Evolutionary conservation across 2,329 filamentous ascomycete species (phyloP).

Genomic region (Exophiala spinifera): DNA sequence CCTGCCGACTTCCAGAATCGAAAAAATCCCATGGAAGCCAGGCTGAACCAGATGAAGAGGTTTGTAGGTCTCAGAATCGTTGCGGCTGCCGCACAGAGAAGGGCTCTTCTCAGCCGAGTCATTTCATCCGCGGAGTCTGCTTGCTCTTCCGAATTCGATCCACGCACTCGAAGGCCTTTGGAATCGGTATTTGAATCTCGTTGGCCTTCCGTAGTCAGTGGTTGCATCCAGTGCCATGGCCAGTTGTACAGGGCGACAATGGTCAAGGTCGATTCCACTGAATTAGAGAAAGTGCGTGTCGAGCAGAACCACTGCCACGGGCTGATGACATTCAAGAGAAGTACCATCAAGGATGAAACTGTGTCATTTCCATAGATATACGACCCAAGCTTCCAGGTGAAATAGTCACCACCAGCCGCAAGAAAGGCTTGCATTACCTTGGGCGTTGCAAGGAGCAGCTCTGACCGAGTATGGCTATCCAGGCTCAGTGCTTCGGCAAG

Average conservation of each 20-base stretch:
- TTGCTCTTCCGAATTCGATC: conserved; percentile 33
- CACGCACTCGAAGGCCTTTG: conserved; percentile 41
- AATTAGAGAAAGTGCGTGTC: conserved; percentile 90
- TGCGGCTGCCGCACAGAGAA: conserved; percentile 74
- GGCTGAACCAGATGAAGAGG: conserved; percentile 72
- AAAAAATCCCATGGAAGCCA: conserved; percentile 43
- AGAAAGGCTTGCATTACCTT: conserved; percentile 73
- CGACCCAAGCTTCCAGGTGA: conserved; percentile 77
- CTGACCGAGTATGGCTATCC: conserved; percentile 56
- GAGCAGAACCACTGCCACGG: conserved; percentile 98
- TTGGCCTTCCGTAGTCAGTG: conserved; percentile 22
- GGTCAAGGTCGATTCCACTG: conserved; percentile 84
- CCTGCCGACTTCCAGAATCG: neutral
- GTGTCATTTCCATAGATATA: conserved; percentile 67
- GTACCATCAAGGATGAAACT: conserved; percentile 65
- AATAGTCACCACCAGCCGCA: conserved; percentile 77
- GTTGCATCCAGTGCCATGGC: conserved; percentile 72
- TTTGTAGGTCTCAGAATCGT: conserved; percentile 90
- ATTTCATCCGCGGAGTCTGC: conserved; percentile 26
- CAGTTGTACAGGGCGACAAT: conserved; percentile 74
- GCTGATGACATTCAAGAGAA: conserved; percentile 68
- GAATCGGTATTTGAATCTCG: conserved; percentile 14
- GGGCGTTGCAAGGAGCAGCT: conserved; percentile 69
- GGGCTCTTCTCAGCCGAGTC: conserved; percentile 55
- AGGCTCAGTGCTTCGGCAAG: conserved; percentile 55